phyloP scores from a whole-genome alignment of 225 moss, liverwort and hornwort genomes.

The Neckera pumila region DNA sequence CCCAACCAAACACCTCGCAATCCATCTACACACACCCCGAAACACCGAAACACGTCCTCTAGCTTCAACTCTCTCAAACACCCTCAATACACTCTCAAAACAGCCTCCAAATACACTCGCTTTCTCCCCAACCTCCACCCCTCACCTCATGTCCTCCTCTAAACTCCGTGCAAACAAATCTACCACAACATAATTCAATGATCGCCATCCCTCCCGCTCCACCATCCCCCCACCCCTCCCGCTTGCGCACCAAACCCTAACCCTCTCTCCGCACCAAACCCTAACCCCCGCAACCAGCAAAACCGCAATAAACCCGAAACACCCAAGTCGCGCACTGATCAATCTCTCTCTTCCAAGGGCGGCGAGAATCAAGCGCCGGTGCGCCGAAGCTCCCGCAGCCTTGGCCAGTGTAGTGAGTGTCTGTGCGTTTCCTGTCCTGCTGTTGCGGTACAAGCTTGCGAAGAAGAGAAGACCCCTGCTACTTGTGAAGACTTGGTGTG shows the following conservation, averaged over 20 bases:
- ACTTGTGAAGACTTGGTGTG: background rate
- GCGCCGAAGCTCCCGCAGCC: background rate
- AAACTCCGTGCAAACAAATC: background rate
- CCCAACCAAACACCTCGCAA: background rate
- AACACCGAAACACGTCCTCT: background rate
- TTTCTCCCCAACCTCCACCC: background rate
- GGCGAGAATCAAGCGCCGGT: background rate
- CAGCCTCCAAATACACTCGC: background rate
- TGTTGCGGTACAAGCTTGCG: background rate
- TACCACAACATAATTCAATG: background rate
- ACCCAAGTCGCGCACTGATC: background rate
- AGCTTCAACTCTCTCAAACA: background rate
- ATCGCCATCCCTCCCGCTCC: background rate
- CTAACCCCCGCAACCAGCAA: background rate
- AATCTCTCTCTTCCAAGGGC: background rate
- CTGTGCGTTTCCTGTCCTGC: background rate
- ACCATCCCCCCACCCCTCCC: background rate
- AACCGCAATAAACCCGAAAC: background rate
- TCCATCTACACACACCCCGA: conserved; percentile 3
- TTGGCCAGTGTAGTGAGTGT: background rate
- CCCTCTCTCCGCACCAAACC: background rate
- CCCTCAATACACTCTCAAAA: background rate
- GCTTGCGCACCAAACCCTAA: background rate
- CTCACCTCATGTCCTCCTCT: background rate
- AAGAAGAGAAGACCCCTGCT: background rate